These are phyloP conservation scores for Hyaloscypha hepaticicola DNA, from an alignment of 495 filamentous ascomycete genomes.

Conservation along the genomic window DNA sequence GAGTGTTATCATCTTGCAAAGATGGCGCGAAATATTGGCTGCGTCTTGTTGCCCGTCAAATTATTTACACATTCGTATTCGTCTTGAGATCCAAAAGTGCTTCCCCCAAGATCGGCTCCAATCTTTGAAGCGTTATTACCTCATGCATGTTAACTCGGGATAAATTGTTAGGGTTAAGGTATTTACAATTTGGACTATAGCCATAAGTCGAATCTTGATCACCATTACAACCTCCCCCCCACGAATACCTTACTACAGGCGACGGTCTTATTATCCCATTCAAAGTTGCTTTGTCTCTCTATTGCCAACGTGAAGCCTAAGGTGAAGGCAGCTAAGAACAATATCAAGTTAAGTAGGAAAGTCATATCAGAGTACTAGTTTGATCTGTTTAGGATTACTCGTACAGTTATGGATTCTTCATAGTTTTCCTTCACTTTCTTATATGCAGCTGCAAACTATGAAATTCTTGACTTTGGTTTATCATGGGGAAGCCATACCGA, in stretches of 20 bases:
- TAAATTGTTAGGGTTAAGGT: neutral
- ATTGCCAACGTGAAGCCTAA: too few species aligned
- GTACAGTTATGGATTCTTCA: neutral
- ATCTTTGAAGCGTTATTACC: conserved; percentile 17
- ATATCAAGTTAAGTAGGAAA: neutral
- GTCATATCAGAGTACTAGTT: neutral
- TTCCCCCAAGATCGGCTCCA: conserved; percentile 16
- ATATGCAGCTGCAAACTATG: neutral
- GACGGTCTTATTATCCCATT: conserved; percentile 6
- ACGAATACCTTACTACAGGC: neutral
- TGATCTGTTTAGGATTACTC: neutral
- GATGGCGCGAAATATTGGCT: neutral
- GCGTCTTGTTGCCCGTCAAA: neutral
- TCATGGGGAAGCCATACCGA: neutral
- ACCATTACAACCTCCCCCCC: conserved; percentile 6
- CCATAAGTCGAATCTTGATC: conserved; percentile 4
- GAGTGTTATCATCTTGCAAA: neutral
- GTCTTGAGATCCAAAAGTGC: conserved; percentile 11
- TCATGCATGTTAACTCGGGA: neutral
- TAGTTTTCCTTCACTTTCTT: neutral
- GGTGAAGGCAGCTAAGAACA: neutral
- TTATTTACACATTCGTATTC: conserved; percentile 4
- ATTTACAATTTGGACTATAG: conserved; percentile 12
- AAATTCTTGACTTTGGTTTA: neutral
- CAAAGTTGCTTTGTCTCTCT: neutral